Base-by-base conservation (phyloP, 257 asterid genomes). In the Striga asiatica region DNA sequence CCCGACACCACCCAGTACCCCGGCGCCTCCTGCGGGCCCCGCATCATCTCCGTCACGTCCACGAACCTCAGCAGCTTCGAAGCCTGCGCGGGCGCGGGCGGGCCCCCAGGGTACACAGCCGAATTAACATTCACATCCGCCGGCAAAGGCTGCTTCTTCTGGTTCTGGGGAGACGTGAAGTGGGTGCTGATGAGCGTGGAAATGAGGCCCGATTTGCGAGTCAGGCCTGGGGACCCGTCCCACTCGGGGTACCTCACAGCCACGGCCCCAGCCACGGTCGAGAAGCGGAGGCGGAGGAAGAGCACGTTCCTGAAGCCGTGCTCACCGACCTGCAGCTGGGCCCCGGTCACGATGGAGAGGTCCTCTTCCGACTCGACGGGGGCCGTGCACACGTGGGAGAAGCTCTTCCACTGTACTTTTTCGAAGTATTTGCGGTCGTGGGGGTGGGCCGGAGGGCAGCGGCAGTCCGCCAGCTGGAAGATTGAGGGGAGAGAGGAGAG, bases 1-100 rank as follows among this genome's bases (percentile, higher is more conserved):
- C 98, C 98, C 0, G 98, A 92, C 66, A 81, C 97, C 28, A 92
- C 88, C 98, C 98, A 92, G 74, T 92, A 92, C 39, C 98, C 98
- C 0, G 98, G 97, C 3, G 88, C 76, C 50, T 88, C 97, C 53
- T 82, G 97, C 13, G 98, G 95, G 9, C 98, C 98, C 62, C 98
- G 70, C 0, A 80, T 79, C 97, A 92, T 92, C 78, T 92, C 97
- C 12, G 93, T 72, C 2, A 89, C 81, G 69, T 92, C 98, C 6
- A 88, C 97, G 65, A 84, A 79, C 69, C 79, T 92, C 81, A 92
- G 60, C 22, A 92, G 84, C 66, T 82, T 92, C 4, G 93, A 81
- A 18, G 93, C 67, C 59, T 80, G 97, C 50, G 43, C 71, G 0
- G 97, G 94, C 48, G 71, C 83, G 0, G 98, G 98, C 28, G 98